Base-by-base conservation (phyloP, 768 basidiomycete genomes). In the Phylloporus arenicola region DNA sequence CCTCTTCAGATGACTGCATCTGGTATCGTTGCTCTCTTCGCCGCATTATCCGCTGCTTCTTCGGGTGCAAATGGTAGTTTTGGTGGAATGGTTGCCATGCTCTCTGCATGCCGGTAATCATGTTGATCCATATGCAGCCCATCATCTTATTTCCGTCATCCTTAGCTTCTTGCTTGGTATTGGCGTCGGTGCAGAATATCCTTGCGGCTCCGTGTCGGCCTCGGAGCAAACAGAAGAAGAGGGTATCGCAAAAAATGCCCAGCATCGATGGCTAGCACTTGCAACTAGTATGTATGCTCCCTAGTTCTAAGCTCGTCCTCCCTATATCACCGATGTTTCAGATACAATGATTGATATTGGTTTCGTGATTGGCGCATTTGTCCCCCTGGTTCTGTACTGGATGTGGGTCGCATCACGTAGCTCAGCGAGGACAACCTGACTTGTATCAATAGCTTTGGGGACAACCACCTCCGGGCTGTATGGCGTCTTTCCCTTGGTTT, bases 201-300 rank as follows among this genome's bases (percentile, higher is more conserved):
- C 93, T 7, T 90, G 89, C 54, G 92, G 93, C 22, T 87, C 86
- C 0, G 89, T 92, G 14, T 88, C 91, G 5, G 86, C 86, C 7
- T 86, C 89, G 2, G 94, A 96, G 62, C 88, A 92, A 60, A 88
- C 91, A 3, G 94, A 96, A 65, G 87, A 89, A 64, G 74, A 80
- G 9, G 81, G 79, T 9, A 85, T 95, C 58, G 75, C 68, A 57
- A 91, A 88, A 69, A 82, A 82, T 47, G 78, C 86, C 5, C 93
- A 92, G 61, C 86, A 94, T 65, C 72, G 84, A 46, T 90, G 92
- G 81, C 86, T 96, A 61, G 83, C 86, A 6, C 76, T 91, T 25
- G 89, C 93, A 13, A 95, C 93, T 8, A 96, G 92, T 91, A 68
- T 60, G 79, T 65, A 20, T 33, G 20, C 34, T 33, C 46, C 42